A percentile compares a stretch with the other conserved stretches of the same genome.
Evolutionary conservation across 1,139 yeast species (phyloP).

Genomic region (Candida sanyaensis): DNA sequence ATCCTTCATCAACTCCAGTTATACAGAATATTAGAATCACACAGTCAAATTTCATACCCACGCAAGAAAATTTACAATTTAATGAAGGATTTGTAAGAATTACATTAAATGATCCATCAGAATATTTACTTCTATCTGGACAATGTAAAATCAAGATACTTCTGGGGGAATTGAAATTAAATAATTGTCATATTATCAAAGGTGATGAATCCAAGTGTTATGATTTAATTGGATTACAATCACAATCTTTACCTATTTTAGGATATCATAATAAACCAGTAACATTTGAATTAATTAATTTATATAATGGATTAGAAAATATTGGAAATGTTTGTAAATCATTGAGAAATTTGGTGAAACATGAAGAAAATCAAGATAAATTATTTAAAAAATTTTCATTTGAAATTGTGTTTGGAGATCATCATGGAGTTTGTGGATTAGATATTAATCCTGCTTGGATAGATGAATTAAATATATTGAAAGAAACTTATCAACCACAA

Average conservation of each 20-base stretch:
- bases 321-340: slow-evolving; percentile 52
- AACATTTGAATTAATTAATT: slow-evolving; percentile 40
- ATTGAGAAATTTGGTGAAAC: slow-evolving; percentile 42
- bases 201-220: slow-evolving; percentile 15
- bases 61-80: slow-evolving; percentile 37
- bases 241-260: slow-evolving; percentile 58
- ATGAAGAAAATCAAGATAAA: slow-evolving; percentile 15
- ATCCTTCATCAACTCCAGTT: not conserved
- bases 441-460: slow-evolving; percentile 24
- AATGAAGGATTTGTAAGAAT: slow-evolving; percentile 32
- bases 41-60: slow-evolving; percentile 33
- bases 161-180: slow-evolving; percentile 61
- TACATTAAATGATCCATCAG: slow-evolving; percentile 45
- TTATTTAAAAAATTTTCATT: slow-evolving; percentile 30
- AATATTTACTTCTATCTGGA: slow-evolving; percentile 59
- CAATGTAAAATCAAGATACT: slow-evolving; percentile 53
- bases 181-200: slow-evolving; percentile 50
- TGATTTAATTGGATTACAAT: slow-evolving; percentile 50
- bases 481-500: slow-evolving; percentile 4
- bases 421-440: slow-evolving; percentile 27
- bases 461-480: slow-evolving; percentile 13
- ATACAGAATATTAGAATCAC: slow-evolving; percentile 3
- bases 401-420: slow-evolving; percentile 33
- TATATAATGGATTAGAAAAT: slow-evolving; percentile 46
- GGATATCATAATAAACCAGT: slow-evolving; percentile 36